Evolutionary conservation across 2,329 filamentous ascomycete genomes (phyloP).

Genomic region (Cladosporium sp.): DNA sequence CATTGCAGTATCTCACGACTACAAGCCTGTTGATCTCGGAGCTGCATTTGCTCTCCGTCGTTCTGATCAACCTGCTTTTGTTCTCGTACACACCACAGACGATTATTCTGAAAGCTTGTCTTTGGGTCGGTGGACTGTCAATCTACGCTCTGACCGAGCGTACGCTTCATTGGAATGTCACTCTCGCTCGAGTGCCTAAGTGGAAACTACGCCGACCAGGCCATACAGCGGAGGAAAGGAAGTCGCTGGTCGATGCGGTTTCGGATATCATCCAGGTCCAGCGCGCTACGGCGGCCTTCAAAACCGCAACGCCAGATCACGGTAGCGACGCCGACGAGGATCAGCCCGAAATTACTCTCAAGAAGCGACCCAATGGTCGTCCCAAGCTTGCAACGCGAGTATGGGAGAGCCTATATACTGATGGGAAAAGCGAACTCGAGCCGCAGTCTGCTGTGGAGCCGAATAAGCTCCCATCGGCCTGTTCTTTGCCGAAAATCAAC

Average conservation of each 20-base stretch:
- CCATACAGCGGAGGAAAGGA: slow-evolving; percentile 38
- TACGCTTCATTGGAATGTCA: slow-evolving; percentile 77
- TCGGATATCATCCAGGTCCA: slow-evolving; percentile 34
- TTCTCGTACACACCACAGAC: slow-evolving; percentile 62
- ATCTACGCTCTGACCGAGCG: slow-evolving; percentile 69
- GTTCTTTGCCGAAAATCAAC: slow-evolving; percentile 9
- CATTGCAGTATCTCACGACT: slow-evolving; percentile 76
- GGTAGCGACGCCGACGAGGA: slow-evolving; percentile 49
- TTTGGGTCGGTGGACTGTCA: slow-evolving; percentile 63
- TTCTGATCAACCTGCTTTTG: slow-evolving; percentile 75
- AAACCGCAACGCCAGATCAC: slow-evolving; percentile 10
- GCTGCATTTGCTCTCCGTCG: slow-evolving; percentile 77
- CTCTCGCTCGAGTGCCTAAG: slow-evolving; percentile 79
- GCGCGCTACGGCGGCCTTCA: slow-evolving; percentile 26
- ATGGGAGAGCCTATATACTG: slow-evolving; percentile 3
- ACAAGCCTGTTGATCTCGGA: slow-evolving; percentile 85
- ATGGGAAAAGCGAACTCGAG: slow-evolving; percentile 14
- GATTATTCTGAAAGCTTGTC: slow-evolving; percentile 39
- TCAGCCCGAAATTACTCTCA: slow-evolving; percentile 5
- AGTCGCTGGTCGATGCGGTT: slow-evolving; percentile 41
- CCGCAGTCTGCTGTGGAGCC: slow-evolving; percentile 24
- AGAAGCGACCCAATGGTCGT: slow-evolving; percentile 15
- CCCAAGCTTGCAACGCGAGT: slow-evolving; percentile 18
- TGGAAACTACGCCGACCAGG: slow-evolving; percentile 74
- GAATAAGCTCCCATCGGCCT: slow-evolving; percentile 5